Evolutionary conservation across 1,139 yeast species (phyloP).

Genomic region (Yamadazyma blattariae): DNA sequence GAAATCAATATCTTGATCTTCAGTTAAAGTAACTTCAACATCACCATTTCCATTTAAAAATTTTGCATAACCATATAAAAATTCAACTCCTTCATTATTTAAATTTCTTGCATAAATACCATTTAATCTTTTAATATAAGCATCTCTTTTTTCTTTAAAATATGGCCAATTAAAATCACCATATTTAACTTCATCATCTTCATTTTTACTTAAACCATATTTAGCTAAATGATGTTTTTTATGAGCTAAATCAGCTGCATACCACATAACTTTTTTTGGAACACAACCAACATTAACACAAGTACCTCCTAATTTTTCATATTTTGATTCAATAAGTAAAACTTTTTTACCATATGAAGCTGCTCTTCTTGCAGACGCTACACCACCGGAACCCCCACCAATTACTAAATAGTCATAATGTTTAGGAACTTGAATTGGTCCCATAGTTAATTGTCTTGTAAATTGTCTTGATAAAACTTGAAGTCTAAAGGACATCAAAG

Average conservation of each 20-base stretch:
- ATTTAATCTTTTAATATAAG: constrained; percentile 80
- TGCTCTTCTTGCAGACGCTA: constrained; percentile 95
- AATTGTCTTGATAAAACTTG: constrained; percentile 7
- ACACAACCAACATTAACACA: constrained; percentile 99
- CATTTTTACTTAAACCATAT: constrained; percentile 66
- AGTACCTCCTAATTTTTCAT: constrained; percentile 81
- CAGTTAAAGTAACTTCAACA: constrained; percentile 65
- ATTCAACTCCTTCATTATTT: constrained; percentile 84
- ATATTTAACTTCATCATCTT: constrained; percentile 48
- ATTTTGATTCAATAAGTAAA: constrained; percentile 73
- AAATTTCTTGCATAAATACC: constrained; percentile 91
- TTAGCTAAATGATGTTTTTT: constrained; percentile 70
- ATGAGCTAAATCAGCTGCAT: constrained; percentile 85
- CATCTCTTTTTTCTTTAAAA: constrained; percentile 86
- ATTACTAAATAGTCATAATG: constrained; percentile 91
- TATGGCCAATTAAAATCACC: constrained; percentile 75
- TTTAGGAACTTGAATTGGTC: constrained; percentile 41
- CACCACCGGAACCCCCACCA: constrained; percentile 99
- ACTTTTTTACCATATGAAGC: constrained; percentile 91
- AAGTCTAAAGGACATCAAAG: constrained; percentile 5
- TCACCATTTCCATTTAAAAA: constrained; percentile 63
- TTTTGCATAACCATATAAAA: constrained; percentile 82
- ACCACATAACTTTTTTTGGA: constrained; percentile 99
- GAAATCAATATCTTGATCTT: constrained; percentile 39
- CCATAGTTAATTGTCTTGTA: constrained; percentile 35